These are phyloP conservation scores for Apiotrichum domesticum DNA, from an alignment of 1,284 basidiomycete species.

Conservation along the genomic window DNA sequence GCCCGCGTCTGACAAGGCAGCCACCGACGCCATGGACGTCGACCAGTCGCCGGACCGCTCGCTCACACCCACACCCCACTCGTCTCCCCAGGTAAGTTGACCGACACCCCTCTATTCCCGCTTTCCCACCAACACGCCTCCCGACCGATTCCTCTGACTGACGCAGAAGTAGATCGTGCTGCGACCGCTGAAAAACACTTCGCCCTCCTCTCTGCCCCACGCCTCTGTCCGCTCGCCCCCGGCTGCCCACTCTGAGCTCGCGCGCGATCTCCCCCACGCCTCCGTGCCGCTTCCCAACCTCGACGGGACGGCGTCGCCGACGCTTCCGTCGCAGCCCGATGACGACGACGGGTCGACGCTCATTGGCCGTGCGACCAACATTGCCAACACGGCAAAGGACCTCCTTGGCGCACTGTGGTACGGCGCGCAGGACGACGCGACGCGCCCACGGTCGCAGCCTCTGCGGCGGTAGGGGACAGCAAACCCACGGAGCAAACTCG, in stretches of 20 bases:
- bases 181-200: slow-evolving; percentile 42
- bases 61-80: slow-evolving; percentile 47
- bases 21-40: slow-evolving; percentile 29
- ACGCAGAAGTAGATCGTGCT: slow-evolving; percentile 39
- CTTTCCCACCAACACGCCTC: not conserved
- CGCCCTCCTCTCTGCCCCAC: slow-evolving; percentile 42
- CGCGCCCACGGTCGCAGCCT: not conserved
- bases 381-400: slow-evolving; percentile 47
- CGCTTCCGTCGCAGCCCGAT: slow-evolving; percentile 15
- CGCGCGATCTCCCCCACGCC: slow-evolving; percentile 1
- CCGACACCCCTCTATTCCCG: not conserved
- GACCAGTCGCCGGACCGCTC: slow-evolving; percentile 39
- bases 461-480: not conserved
- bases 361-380: slow-evolving; percentile 45
- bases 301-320: not conserved
- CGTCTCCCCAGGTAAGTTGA: slow-evolving; percentile 46
- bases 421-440: slow-evolving; percentile 21
- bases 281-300: no score
- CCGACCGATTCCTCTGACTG: slow-evolving; percentile 21
- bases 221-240: slow-evolving; percentile 15
- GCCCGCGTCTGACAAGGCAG: slow-evolving; percentile 16
- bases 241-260: not conserved
- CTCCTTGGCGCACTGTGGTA: slow-evolving; percentile 48
- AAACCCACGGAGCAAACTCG: not conserved
- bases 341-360: slow-evolving; percentile 40